These are phyloP conservation scores for Komagataella phaffii DNA, from an alignment of 805 yeast genomes.

Conservation along the genomic window DNA sequence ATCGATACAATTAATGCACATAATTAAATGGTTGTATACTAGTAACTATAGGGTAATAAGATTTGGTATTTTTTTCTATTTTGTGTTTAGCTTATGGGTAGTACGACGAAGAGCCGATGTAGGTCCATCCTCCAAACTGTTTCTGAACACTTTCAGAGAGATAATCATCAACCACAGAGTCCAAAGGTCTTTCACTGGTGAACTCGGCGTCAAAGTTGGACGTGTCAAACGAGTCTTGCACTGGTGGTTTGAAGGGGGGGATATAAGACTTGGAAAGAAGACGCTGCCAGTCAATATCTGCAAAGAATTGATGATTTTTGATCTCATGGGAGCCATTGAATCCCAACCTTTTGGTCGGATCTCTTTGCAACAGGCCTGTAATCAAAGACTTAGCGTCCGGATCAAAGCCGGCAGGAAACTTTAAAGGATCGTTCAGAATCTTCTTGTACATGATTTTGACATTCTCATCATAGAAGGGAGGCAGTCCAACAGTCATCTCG, in stretches of 20 bases:
- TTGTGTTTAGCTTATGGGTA: slow-evolving; percentile 8
- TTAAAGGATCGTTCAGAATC: slow-evolving; percentile 77
- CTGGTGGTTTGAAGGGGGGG: slow-evolving; percentile 93
- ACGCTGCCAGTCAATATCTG: slow-evolving; percentile 82
- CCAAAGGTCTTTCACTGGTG: slow-evolving; percentile 86
- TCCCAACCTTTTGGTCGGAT: slow-evolving; percentile 71
- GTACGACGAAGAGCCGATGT: slow-evolving; percentile 35
- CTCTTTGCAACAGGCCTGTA: slow-evolving; percentile 64
- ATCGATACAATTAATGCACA: neutral
- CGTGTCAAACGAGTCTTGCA: slow-evolving; percentile 74
- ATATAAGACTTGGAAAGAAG: slow-evolving; percentile 75
- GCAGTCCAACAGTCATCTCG: slow-evolving; percentile 94
- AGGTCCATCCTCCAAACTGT: slow-evolving; percentile 99
- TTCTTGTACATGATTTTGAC: slow-evolving; percentile 88
- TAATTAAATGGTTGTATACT: slow-evolving; percentile 17
- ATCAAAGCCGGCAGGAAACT: slow-evolving; percentile 82
- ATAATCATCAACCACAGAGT: slow-evolving; percentile 87
- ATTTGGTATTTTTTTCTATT: slow-evolving; percentile 8
- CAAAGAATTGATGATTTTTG: slow-evolving; percentile 73
- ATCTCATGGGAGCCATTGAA: slow-evolving; percentile 74
- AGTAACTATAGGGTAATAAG: slow-evolving; percentile 13
- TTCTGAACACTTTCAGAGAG: slow-evolving; percentile 91
- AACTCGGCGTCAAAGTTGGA: slow-evolving; percentile 89
- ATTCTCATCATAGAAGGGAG: slow-evolving; percentile 95
- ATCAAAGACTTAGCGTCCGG: slow-evolving; percentile 75